phyloP scores from a whole-genome alignment of 352 stramenopile genomes.

The Lagenidium giganteum region DNA sequence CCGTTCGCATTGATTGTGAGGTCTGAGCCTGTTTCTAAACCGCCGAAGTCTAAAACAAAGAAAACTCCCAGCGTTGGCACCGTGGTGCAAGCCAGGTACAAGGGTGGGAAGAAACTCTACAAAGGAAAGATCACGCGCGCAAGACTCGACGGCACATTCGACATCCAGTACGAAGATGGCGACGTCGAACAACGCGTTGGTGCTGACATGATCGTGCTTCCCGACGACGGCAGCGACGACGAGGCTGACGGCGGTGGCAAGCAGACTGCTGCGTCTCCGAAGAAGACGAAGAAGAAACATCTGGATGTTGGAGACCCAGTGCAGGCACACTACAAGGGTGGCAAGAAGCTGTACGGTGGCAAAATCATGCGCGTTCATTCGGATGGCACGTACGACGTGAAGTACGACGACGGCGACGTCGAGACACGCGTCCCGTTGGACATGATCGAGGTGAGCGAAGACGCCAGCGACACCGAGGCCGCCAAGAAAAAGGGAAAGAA shows the following conservation, averaged over 20 bases:
- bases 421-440: conserved; percentile 31
- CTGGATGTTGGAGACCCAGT: conserved; percentile 24
- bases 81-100: conserved; percentile 65
- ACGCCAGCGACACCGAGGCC: neutral
- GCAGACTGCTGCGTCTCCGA: too few relatives aligned
- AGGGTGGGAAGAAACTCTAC: conserved; percentile 55
- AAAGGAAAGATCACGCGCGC: conserved; percentile 42
- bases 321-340: conserved; percentile 45
- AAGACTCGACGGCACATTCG: conserved; percentile 53
- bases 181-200: conserved; percentile 39
- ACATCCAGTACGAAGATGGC: conserved; percentile 74
- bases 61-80: too few relatives aligned
- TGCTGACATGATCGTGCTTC: conserved; percentile 29
- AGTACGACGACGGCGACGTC: conserved; percentile 62
- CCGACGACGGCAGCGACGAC: too few relatives aligned
- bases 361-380: conserved; percentile 39
- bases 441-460: conserved; percentile 14
- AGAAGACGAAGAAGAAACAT: too few relatives aligned
- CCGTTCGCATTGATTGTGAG: conserved; percentile 19
- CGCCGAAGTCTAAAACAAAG: too few relatives aligned
- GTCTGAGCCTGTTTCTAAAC: too few relatives aligned
- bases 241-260: too few relatives aligned
- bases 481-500: conserved; percentile 7
- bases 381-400: conserved; percentile 63
- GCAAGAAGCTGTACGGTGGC: conserved; percentile 35